Conservation (phyloP, 805 yeast species). For the Kodamaea kakaduensis region DNA sequence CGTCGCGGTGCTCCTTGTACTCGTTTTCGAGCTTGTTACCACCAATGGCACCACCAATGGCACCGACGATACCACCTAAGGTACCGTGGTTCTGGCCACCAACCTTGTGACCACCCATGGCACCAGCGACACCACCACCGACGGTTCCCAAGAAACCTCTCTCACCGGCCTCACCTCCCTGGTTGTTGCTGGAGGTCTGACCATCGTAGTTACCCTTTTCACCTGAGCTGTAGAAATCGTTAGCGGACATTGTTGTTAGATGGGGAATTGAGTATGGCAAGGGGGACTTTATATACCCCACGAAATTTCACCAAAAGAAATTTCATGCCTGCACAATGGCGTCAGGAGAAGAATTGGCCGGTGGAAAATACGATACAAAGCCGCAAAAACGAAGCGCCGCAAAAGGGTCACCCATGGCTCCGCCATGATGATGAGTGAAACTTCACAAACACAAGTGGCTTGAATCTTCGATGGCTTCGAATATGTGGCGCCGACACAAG, state of each 20-base stretch:
- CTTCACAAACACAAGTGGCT: too few relatives aligned
- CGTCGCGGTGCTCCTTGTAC: slow-evolving; percentile 15
- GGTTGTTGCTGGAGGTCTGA: slow-evolving; percentile 12
- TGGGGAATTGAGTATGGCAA: slow-evolving; percentile 3
- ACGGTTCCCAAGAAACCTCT: slow-evolving; percentile 24
- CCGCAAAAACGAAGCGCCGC: too few relatives aligned
- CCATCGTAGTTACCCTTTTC: slow-evolving; percentile 18
- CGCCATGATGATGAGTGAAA: too few relatives aligned
- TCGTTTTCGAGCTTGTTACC: slow-evolving; percentile 27
- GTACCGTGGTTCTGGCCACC: slow-evolving; percentile 22
- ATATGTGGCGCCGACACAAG: too few relatives aligned
- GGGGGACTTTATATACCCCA: too few relatives aligned
- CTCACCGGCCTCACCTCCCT: slow-evolving; percentile 21
- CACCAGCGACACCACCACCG: slow-evolving; percentile 31
- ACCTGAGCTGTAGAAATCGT: slow-evolving; percentile 26
- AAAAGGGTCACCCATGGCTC: too few relatives aligned
- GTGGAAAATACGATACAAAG: too few relatives aligned
- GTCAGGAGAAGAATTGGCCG: too few relatives aligned
- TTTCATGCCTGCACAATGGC: too few relatives aligned
- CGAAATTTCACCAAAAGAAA: too few relatives aligned
- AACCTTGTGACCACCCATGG: slow-evolving; percentile 24
- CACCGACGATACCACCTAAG: slow-evolving; percentile 28
- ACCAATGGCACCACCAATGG: slow-evolving; percentile 26
- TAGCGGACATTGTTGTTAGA: slow-evolving; percentile 20
- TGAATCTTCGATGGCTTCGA: too few relatives aligned